These are phyloP conservation scores for Gamsiella multidivaricata DNA, from an alignment of 192 early-diverging fungal species.

Conservation along the genomic window DNA sequence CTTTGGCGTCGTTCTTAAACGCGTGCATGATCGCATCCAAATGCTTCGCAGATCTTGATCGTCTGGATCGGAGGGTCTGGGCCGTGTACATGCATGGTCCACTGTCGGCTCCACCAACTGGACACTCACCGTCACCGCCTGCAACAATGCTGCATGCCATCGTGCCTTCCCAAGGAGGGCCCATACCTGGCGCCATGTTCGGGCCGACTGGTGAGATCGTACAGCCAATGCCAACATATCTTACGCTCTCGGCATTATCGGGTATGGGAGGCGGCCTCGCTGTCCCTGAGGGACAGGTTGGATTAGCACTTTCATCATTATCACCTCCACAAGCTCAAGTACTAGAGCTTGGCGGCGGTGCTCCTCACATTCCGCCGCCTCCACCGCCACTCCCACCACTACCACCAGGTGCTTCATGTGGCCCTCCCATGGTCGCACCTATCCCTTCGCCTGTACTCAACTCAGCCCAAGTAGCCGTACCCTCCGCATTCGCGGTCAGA, in stretches of 20 bases:
- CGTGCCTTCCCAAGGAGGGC: not conserved
- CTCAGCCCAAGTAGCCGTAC: not conserved
- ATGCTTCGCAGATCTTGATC: conserved; percentile 23
- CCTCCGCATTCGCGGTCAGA: conserved; percentile 20
- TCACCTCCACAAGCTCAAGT: too few relatives aligned
- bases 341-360: too few relatives aligned
- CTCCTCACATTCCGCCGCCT: not conserved
- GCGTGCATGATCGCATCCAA: conserved; percentile 41
- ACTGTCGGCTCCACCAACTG: not conserved
- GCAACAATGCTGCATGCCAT: not conserved
- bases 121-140: not conserved
- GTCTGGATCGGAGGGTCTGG: conserved; percentile 35
- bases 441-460: not conserved
- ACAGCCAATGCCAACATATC: not conserved
- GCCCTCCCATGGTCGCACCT: not conserved
- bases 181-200: not conserved
- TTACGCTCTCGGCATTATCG: not conserved
- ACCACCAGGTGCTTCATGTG: not conserved
- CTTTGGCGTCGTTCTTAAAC: conserved; percentile 39
- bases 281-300: not conserved
- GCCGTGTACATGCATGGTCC: conserved; percentile 14
- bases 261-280: not conserved
- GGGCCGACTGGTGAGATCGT: not conserved
- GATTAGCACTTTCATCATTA: conserved; percentile 1
- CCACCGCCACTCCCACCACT: conserved; percentile 9